phyloP scores from a whole-genome alignment of 148 eudicot species.

The Camellia japonica region DNA sequence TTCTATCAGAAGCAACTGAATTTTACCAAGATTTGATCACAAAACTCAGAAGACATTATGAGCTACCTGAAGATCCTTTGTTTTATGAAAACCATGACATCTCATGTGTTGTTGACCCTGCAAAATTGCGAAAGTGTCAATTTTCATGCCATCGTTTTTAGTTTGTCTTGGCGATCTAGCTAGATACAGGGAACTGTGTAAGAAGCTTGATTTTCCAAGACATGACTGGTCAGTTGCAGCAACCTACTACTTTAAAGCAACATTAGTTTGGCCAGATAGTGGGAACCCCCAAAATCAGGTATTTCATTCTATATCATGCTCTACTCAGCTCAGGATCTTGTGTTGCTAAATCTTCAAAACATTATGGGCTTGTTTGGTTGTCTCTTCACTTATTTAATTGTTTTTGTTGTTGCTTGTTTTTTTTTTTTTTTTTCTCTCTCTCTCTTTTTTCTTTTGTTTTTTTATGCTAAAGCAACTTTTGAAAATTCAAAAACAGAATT shows the following conservation, averaged over 20 bases:
- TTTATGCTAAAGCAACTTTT: too few species aligned
- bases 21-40: constrained; percentile 65
- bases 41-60: constrained; percentile 50
- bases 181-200: constrained; percentile 65
- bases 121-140: constrained; percentile 45
- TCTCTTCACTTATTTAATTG: too few species aligned
- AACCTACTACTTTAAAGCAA: constrained; percentile 63
- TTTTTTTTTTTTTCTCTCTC: too few species aligned
- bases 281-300: constrained; percentile 99
- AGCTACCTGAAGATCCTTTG: constrained; percentile 48
- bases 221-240: constrained; percentile 80
- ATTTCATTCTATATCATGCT: constrained; percentile 9
- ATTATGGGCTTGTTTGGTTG: too few species aligned
- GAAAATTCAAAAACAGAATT: too few species aligned
- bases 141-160: constrained; percentile 72
- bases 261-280: constrained; percentile 72
- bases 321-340: not conserved
- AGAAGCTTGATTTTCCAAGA: constrained; percentile 38
- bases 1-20: constrained; percentile 63
- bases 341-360: not conserved
- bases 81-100: constrained; percentile 28
- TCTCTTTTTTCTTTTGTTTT: too few species aligned
- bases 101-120: constrained; percentile 34
- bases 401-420: too few species aligned
- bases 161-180: constrained; percentile 92